Conservation (phyloP, 257 asterid genomes). For the Primulina tabacum region DNA sequence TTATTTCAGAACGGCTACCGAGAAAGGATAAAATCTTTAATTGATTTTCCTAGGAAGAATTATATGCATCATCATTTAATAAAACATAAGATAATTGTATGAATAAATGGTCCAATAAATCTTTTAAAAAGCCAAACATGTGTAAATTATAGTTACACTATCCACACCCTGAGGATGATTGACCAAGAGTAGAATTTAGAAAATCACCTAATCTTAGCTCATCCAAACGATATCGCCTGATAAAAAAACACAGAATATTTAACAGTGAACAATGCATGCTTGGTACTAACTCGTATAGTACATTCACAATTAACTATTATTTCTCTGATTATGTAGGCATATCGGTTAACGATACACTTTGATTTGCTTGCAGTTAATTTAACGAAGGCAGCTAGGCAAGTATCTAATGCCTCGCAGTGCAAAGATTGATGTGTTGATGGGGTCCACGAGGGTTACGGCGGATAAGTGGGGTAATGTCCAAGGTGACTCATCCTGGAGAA, state of each 20-base stretch:
- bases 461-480: neutral
- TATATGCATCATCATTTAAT: too few relatives aligned
- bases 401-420: neutral
- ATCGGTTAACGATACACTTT: neutral
- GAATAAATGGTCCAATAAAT: neutral
- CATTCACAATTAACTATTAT: neutral
- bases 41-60: too few relatives aligned
- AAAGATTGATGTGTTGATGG: neutral
- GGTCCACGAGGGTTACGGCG: neutral
- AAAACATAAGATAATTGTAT: too few relatives aligned
- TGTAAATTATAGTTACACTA: too few relatives aligned
- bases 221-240: neutral
- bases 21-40: too few relatives aligned
- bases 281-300: too few relatives aligned
- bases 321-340: neutral
- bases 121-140: neutral
- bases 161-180: too few relatives aligned
- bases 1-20: too few relatives aligned
- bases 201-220: neutral
- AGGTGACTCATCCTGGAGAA: neutral
- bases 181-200: too few relatives aligned
- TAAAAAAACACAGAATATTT: too few relatives aligned
- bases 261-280: neutral
- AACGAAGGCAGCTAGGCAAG: neutral
- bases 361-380: too few relatives aligned